Evolutionary conservation across 495 filamentous ascomycete species (phyloP).

Genomic region (Neurospora africana): DNA sequence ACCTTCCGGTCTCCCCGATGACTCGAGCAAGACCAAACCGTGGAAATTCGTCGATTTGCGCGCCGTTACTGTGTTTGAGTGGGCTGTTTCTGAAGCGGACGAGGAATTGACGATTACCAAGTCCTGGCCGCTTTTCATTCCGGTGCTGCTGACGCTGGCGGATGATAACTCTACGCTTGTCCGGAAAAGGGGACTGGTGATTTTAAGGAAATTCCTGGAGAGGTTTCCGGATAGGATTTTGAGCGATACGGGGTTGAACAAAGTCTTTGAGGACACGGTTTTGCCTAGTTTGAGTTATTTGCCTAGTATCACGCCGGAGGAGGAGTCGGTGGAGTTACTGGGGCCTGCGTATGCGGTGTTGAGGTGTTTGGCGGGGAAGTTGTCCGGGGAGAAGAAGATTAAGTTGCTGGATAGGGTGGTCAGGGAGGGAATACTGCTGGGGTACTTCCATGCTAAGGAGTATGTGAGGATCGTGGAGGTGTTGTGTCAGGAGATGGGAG

Average conservation of each 20-base stretch:
- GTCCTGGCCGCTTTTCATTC: slow-evolving; percentile 74
- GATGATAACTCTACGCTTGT: slow-evolving; percentile 53
- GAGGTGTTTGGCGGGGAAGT: slow-evolving; percentile 43
- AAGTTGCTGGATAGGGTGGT: slow-evolving; percentile 41
- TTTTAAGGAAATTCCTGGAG: slow-evolving; percentile 51
- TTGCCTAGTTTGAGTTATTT: slow-evolving; percentile 63
- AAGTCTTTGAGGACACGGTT: slow-evolving; percentile 71
- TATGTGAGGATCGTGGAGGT: slow-evolving; percentile 41
- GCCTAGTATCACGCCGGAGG: slow-evolving; percentile 66
- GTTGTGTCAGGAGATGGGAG: slow-evolving; percentile 45
- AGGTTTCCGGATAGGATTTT: slow-evolving; percentile 50
- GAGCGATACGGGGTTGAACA: slow-evolving; percentile 58
- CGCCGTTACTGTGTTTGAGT: slow-evolving; percentile 53
- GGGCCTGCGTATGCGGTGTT: slow-evolving; percentile 57
- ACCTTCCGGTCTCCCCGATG: slow-evolving; percentile 30
- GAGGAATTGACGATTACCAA: slow-evolving; percentile 16
- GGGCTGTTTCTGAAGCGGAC: slow-evolving; percentile 46
- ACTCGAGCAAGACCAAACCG: slow-evolving; percentile 48
- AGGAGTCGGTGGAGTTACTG: slow-evolving; percentile 57
- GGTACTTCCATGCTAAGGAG: slow-evolving; percentile 42
- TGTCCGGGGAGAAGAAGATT: slow-evolving; percentile 20
- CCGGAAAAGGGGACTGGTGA: slow-evolving; percentile 49
- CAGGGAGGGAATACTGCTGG: slow-evolving; percentile 44
- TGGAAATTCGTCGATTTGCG: slow-evolving; percentile 63
- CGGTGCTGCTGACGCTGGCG: slow-evolving; percentile 67